These are phyloP conservation scores for Tetradesmus lagerheimii DNA, from an alignment of 139 green algal species.

Conservation along the genomic window DNA sequence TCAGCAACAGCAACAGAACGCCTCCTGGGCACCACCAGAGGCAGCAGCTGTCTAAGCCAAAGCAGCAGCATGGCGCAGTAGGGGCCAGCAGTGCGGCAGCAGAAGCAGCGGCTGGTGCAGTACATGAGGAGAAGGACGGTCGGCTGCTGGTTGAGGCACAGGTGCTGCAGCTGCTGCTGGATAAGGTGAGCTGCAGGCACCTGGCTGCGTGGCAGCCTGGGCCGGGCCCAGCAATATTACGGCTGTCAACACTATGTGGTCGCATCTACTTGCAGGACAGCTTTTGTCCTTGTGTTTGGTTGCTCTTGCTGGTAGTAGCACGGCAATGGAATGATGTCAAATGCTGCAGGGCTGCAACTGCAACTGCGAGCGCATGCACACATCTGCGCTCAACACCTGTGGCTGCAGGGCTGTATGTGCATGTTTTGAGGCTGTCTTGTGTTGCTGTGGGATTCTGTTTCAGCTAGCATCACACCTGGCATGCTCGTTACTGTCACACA, in stretches of 20 bases:
- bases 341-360: too few species aligned
- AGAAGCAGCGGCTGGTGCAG: neutral
- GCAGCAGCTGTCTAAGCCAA: neutral
- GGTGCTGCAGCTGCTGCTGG: slow-evolving; percentile 29
- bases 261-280: neutral
- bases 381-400: neutral
- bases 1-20: neutral
- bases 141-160: neutral
- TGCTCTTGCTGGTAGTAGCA: too few species aligned
- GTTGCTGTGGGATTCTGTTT: neutral
- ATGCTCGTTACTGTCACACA: neutral
- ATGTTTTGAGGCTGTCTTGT: neutral
- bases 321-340: too few species aligned
- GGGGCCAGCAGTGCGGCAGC: neutral
- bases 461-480: neutral
- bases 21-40: neutral
- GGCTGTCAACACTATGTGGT: too few species aligned
- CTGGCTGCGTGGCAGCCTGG: neutral
- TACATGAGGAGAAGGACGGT: neutral
- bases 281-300: too few species aligned
- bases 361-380: too few species aligned
- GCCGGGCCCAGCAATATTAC: too few species aligned
- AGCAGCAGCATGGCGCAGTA: neutral
- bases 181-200: slow-evolving; percentile 10
- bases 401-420: neutral